Percentiles rank a stretch among this genome's conserved stretches.
phyloP scores from a whole-genome alignment of 257 asterid genomes.

The Nicotiana noctiflora region DNA sequence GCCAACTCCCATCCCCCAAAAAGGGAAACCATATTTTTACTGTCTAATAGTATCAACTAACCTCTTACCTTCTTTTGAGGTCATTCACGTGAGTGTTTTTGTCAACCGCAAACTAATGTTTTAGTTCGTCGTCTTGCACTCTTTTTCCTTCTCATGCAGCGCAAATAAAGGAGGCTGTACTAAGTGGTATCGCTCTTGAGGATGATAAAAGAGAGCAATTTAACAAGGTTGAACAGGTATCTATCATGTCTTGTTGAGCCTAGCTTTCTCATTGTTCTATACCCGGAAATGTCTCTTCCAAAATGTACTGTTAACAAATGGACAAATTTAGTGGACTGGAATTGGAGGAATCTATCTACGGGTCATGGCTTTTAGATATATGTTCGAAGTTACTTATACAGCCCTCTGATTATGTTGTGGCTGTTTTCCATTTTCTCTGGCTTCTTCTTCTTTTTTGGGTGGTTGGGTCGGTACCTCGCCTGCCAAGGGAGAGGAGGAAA shows the following conservation, averaged over 20 bases:
- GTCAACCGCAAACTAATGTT: not conserved
- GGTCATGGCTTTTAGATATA: not conserved
- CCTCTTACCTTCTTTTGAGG: not conserved
- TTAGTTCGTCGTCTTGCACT: slow-evolving; percentile 8
- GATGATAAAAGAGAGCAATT: slow-evolving; percentile 82
- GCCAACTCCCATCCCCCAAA: not conserved
- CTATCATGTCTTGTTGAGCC: not conserved
- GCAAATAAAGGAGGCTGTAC: slow-evolving; percentile 83
- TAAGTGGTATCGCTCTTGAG: slow-evolving; percentile 88
- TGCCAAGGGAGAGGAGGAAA: too few relatives aligned
- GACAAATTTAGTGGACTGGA: not conserved
- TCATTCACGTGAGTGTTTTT: not conserved
- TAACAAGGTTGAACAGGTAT: slow-evolving; percentile 89
- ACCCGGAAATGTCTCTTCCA: not conserved
- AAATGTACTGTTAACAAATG: not conserved
- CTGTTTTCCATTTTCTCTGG: not conserved
- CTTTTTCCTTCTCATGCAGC: slow-evolving; percentile 43
- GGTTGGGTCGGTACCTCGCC: too few relatives aligned
- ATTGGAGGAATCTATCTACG: not conserved
- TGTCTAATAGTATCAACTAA: not conserved
- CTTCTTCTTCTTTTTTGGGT: too few relatives aligned
- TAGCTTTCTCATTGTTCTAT: not conserved
- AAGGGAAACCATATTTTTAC: not conserved
- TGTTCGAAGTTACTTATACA: not conserved
- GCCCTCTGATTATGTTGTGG: slow-evolving; percentile 2